Conservation (phyloP, 1,284 basidiomycete species). For the Stereum hirsutum region DNA sequence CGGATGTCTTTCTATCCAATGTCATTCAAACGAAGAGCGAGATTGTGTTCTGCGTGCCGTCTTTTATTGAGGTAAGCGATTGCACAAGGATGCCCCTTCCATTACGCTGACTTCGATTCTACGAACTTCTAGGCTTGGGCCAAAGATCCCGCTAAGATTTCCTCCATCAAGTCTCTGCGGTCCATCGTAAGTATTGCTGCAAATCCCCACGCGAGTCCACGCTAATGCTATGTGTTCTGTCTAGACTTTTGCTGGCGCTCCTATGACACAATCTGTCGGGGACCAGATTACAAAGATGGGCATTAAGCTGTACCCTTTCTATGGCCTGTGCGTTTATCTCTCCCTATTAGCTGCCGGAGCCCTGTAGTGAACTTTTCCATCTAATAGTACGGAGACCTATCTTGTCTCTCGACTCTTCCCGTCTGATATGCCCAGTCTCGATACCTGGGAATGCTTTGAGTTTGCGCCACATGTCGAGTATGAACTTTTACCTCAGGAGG, state of each 20-base stretch:
- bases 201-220: background rate
- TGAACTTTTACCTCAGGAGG: slow-evolving; percentile 8
- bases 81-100: too few species aligned
- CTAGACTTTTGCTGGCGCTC: slow-evolving; percentile 11
- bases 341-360: background rate
- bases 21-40: slow-evolving; percentile 12
- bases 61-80: slow-evolving; percentile 22
- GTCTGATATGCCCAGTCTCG: background rate
- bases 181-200: slow-evolving; percentile 8
- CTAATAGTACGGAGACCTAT: slow-evolving; percentile 5
- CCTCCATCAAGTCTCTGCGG: slow-evolving; percentile 8
- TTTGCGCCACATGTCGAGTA: slow-evolving; percentile 1
- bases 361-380: background rate
- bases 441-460: slow-evolving; percentile 13
- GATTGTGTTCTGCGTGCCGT: slow-evolving; percentile 17
- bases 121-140: slow-evolving; percentile 11
- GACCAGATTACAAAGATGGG: slow-evolving; percentile 10
- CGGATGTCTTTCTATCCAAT: slow-evolving; percentile 15
- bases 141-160: slow-evolving; percentile 9
- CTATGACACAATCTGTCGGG: slow-evolving; percentile 11
- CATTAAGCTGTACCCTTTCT: slow-evolving; percentile 9
- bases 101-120: background rate
- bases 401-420: slow-evolving; percentile 1
- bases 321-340: slow-evolving; percentile 8
- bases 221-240: too few species aligned